These are phyloP conservation scores for Candida pini DNA, from an alignment of 805 yeast genomes.

Conservation along the genomic window DNA sequence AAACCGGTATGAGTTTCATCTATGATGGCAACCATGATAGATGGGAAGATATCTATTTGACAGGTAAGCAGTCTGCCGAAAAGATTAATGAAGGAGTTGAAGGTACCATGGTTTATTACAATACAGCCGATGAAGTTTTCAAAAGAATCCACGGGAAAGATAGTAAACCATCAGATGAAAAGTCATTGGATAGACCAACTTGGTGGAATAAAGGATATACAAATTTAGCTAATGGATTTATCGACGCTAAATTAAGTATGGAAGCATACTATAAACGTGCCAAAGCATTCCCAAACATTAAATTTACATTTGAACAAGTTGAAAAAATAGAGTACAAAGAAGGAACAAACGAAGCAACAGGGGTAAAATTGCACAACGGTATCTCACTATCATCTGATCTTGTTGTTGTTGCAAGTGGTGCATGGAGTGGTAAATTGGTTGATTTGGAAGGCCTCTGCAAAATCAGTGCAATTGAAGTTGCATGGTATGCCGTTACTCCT, in stretches of 20 bases:
- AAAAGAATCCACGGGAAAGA: slow-evolving; percentile 7
- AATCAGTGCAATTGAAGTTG: slow-evolving; percentile 21
- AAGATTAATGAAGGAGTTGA: slow-evolving; percentile 9
- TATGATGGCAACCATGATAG: slow-evolving; percentile 21
- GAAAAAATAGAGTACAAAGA: slow-evolving; percentile 6
- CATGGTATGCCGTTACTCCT: slow-evolving; percentile 18
- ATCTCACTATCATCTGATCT: slow-evolving; percentile 6
- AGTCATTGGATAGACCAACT: slow-evolving; percentile 4
- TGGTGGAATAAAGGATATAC: slow-evolving; percentile 22
- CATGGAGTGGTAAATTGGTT: slow-evolving; percentile 23
- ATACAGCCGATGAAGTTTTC: slow-evolving; percentile 9
- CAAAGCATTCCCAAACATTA: slow-evolving; percentile 8
- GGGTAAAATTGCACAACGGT: slow-evolving; percentile 15
- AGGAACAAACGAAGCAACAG: slow-evolving; percentile 11
- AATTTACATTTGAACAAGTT: slow-evolving; percentile 18
- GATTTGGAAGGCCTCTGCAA: slow-evolving; percentile 13
- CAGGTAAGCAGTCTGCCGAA: slow-evolving; percentile 13
- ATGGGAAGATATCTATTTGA: slow-evolving; percentile 18
- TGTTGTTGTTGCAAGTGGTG: slow-evolving; percentile 23
- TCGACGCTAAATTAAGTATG: slow-evolving; percentile 20
- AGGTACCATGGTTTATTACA: slow-evolving; percentile 8
- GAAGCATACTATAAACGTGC: slow-evolving; percentile 21
- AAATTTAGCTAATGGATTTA: slow-evolving; percentile 19
- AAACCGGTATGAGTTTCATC: slow-evolving; percentile 20
- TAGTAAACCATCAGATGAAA: neutral